Base-by-base conservation (phyloP, 768 basidiomycete genomes). In the Goffeauzyma gilvescens region DNA sequence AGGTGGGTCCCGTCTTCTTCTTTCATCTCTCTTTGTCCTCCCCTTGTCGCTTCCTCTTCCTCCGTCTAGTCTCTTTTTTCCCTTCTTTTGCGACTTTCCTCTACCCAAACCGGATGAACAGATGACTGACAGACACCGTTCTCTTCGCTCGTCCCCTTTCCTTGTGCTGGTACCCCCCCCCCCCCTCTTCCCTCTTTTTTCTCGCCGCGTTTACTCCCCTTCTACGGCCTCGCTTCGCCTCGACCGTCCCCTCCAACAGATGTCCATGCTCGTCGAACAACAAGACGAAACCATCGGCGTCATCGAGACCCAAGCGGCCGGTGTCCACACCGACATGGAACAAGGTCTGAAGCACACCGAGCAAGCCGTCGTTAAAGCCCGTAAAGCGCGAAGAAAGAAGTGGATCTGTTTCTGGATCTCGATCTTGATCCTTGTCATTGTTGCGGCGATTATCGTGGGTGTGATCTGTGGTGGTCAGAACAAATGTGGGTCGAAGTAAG, bases 331-430 rank as follows among this genome's bases (percentile, higher is more conserved):
- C 10, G 75, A 89, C 53, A 77, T 81, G 15, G 71, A 73, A 55
- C 71, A 68, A 42, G 85, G 78, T 47, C 65, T 85, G 39, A 68
- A 72, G 49, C 81, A 93, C 60, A 83, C 85, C 1, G 75, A 80
- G 35, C 81, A 81, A 56, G 90, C 89, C 6, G 81, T 95, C 40
- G 69, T 66, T 27, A 84, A 80, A 27, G 90, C 90, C 17, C 73
- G 81, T 23, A 73, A 79, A 24, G 90, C 90, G 17, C 77, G 90
- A 47, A 84, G 79, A 66, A 95, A 90, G 73, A 77, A 87, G 55
- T 93, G 87, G 86, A 89, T 90, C 61, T 95, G 89, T 71, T 59
- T 75, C 34, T 44, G 42, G 42, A 44, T 44, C 42, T 25, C 23
- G 8, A 10, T 44, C 21, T 23, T 44, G 12, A 44, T 44, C 42